Percentiles rank a stretch among this genome's conserved stretches.
Evolutionary conservation across 106 monocot genomes (phyloP).

Genomic region (Chionographis japonica): DNA sequence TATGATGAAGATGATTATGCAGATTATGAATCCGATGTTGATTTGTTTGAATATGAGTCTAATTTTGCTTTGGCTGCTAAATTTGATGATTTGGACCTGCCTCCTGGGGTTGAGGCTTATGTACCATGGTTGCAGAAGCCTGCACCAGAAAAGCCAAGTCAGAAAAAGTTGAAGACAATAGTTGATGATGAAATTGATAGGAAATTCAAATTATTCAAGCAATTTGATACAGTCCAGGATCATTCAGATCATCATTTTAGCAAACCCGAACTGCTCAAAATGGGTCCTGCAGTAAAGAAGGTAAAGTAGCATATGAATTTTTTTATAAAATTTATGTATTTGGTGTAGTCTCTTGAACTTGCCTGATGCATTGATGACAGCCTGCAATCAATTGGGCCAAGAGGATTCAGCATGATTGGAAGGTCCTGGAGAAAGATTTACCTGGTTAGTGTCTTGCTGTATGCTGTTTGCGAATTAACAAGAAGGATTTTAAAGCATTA

Average conservation of each 20-base stretch:
- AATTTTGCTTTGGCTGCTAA: slow-evolving; percentile 47
- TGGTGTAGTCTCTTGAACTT: background rate
- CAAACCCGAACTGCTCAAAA: slow-evolving; percentile 5
- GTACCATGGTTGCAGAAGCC: slow-evolving; percentile 53
- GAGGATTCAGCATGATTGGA: slow-evolving; percentile 64
- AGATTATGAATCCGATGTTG: slow-evolving; percentile 17
- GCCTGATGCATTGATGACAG: slow-evolving; percentile 19
- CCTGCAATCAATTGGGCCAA: slow-evolving; percentile 51
- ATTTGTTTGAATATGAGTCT: slow-evolving; percentile 21
- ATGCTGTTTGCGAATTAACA: too few species aligned
- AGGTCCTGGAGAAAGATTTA: slow-evolving; percentile 59
- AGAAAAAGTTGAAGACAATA: slow-evolving; percentile 7
- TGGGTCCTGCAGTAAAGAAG: slow-evolving; percentile 24
- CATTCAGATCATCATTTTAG: slow-evolving; percentile 53
- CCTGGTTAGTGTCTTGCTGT: slow-evolving; percentile 22
- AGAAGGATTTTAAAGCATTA: too few species aligned
- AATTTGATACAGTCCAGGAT: slow-evolving; percentile 67
- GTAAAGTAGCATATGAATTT: background rate
- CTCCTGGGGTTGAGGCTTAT: slow-evolving; percentile 50
- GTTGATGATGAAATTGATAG: slow-evolving; percentile 39
- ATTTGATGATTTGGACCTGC: slow-evolving; percentile 57
- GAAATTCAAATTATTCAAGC: slow-evolving; percentile 58
- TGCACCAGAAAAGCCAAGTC: slow-evolving; percentile 10
- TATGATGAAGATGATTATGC: slow-evolving; percentile 35
- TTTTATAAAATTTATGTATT: background rate